Percentiles rank a stretch among this genome's conserved stretches.
Evolutionary conservation across 192 early-diverging fungal species (phyloP).

Genomic region (Haplosporangium gracile): DNA sequence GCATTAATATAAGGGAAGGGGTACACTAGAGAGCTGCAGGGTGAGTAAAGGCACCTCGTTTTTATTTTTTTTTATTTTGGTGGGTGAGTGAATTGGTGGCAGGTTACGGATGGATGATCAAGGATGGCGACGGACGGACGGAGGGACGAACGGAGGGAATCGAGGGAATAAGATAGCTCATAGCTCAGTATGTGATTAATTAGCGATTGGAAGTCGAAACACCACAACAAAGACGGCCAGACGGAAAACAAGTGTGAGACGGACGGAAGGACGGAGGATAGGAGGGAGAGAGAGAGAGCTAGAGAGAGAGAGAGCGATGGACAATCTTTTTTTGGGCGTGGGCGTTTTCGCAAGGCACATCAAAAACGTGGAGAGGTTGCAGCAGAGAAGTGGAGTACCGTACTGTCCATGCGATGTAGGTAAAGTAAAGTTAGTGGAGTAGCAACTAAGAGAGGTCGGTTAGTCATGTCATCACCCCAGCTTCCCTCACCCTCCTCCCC

Average conservation of each 20-base stretch:
- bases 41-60: background rate
- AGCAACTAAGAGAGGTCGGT: background rate
- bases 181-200: conserved; percentile 4
- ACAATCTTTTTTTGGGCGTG: background rate
- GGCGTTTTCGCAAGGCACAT: background rate
- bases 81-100: background rate
- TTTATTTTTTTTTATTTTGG: background rate
- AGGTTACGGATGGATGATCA: background rate
- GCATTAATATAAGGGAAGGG: background rate
- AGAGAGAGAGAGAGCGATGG: background rate
- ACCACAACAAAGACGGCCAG: background rate
- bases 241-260: background rate
- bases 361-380: conserved; percentile 1
- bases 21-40: background rate
- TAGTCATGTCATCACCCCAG: background rate
- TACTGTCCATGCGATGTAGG: too few species aligned
- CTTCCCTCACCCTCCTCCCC: background rate
- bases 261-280: background rate
- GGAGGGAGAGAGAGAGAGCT: background rate
- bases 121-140: background rate
- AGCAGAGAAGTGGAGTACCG: background rate
- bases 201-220: background rate
- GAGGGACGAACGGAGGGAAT: background rate
- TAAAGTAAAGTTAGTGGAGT: background rate
- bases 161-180: background rate